Conservation (phyloP, 116 monocot species). For the Cymodocea nodosa region DNA sequence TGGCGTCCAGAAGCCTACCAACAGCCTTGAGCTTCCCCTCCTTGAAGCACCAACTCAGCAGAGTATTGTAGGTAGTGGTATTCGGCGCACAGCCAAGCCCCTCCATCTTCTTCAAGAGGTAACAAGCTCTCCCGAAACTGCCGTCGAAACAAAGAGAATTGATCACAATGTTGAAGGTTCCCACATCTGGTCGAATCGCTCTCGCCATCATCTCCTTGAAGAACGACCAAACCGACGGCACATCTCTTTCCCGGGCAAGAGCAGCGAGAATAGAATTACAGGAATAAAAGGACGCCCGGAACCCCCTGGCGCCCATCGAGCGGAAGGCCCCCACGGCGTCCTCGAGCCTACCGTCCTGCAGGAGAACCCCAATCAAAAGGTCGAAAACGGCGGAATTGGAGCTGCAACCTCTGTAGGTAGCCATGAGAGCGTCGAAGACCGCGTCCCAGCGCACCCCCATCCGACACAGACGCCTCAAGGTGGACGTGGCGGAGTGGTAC, state of each 20-base stretch:
- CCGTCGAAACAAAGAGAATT: constrained; percentile 45
- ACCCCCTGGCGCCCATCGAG: constrained; percentile 30
- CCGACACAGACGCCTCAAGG: constrained; percentile 22
- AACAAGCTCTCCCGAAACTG: constrained; percentile 26
- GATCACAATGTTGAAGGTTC: constrained; percentile 42
- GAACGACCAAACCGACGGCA: constrained; percentile 33
- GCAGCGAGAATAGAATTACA: constrained; percentile 43
- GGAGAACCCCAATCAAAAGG: constrained; percentile 27
- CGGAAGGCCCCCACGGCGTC: constrained; percentile 23
- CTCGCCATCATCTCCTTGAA: constrained; percentile 39
- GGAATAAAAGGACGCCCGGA: constrained; percentile 30
- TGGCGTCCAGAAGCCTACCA: constrained; percentile 23
- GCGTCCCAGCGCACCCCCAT: constrained; percentile 10
- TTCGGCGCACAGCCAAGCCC: constrained; percentile 26
- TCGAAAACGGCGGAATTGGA: constrained; percentile 40
- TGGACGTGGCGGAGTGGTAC: constrained; percentile 27
- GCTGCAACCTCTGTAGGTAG: constrained; percentile 19
- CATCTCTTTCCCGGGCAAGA: constrained; percentile 18
- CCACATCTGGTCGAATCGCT: constrained; percentile 27
- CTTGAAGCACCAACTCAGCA: constrained; percentile 51
- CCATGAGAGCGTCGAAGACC: constrained; percentile 27
- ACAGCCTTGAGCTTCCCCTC: constrained; percentile 36
- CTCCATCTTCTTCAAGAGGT: constrained; percentile 45
- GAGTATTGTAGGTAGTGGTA: constrained; percentile 39
- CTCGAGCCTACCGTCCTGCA: constrained; percentile 20